These are phyloP conservation scores for Botrytis fragariae DNA, from an alignment of 2,329 filamentous ascomycete species.

Conservation along the genomic window DNA sequence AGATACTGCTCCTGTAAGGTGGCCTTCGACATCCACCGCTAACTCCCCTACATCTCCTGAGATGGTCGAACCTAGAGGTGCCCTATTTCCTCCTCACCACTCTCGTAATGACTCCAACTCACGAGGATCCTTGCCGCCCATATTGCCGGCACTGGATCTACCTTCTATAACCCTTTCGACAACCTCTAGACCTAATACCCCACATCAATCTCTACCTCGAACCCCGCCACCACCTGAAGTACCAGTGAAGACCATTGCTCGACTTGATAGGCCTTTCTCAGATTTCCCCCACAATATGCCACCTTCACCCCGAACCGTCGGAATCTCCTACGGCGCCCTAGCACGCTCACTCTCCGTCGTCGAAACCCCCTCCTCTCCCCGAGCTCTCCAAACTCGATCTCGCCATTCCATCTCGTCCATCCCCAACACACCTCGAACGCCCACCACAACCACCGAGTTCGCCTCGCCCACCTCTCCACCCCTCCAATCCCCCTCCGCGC, in stretches of 20 bases:
- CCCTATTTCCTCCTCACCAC: background rate
- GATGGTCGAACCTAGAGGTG: background rate
- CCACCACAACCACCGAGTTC: background rate
- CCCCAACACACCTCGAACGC: background rate
- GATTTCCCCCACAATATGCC: conserved; percentile 4
- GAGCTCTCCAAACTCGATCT: background rate
- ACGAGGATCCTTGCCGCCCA: conserved; percentile 4
- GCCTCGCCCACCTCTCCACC: background rate
- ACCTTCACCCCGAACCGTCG: background rate
- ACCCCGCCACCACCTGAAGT: background rate
- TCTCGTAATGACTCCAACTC: background rate
- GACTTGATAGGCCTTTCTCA: conserved; percentile 8
- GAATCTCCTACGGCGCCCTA: background rate
- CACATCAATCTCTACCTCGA: background rate
- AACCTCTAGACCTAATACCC: conserved; percentile 1
- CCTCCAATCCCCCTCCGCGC: background rate
- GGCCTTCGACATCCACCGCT: conserved; percentile 6
- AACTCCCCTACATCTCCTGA: conserved; percentile 12
- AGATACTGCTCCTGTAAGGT: background rate
- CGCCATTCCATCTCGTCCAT: conserved; percentile 7
- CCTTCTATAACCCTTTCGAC: conserved; percentile 1
- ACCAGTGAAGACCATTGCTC: background rate
- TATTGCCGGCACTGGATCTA: conserved; percentile 3
- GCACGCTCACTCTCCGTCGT: background rate
- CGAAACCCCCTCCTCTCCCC: background rate